These are phyloP conservation scores for Pseudogymnoascus pannorum DNA, from an alignment of 2,329 filamentous ascomycete genomes.

Conservation along the genomic window DNA sequence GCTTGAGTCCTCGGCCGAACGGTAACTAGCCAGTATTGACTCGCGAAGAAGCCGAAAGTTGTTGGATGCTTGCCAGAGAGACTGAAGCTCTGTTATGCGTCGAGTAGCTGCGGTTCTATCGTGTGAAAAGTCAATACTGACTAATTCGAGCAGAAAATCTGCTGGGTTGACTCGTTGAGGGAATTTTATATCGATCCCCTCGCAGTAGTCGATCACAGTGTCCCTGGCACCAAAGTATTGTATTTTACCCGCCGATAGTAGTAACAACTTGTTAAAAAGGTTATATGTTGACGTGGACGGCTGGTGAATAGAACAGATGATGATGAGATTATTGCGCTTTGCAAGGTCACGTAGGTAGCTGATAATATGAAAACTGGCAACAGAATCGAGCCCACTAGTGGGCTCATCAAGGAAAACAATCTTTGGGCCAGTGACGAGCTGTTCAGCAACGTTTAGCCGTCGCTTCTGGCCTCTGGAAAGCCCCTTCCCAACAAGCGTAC, in stretches of 20 bases:
- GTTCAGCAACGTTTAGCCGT: slow-evolving; percentile 55
- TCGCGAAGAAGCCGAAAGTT: not conserved
- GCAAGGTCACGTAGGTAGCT: slow-evolving; percentile 62
- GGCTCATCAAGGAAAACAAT: slow-evolving; percentile 58
- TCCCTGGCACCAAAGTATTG: not conserved
- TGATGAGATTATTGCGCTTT: slow-evolving; percentile 61
- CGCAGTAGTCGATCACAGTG: not conserved
- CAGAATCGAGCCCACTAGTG: slow-evolving; percentile 56
- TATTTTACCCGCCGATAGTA: not conserved
- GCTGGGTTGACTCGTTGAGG: slow-evolving; percentile 67
- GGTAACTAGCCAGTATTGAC: not conserved
- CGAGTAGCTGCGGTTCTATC: not conserved
- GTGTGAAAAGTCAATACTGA: slow-evolving; percentile 61
- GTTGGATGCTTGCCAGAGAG: not conserved
- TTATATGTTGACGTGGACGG: slow-evolving; percentile 69
- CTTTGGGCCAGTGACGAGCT: slow-evolving; percentile 39
- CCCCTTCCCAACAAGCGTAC: slow-evolving; percentile 73
- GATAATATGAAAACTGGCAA: slow-evolving; percentile 68
- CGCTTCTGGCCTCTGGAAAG: slow-evolving; percentile 77
- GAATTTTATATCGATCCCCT: slow-evolving; percentile 27
- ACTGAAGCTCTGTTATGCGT: not conserved
- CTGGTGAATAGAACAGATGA: slow-evolving; percentile 74
- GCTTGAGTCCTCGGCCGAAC: not conserved
- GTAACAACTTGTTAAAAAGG: slow-evolving; percentile 65
- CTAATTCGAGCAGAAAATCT: slow-evolving; percentile 66